phyloP scores from a whole-genome alignment of 768 basidiomycete genomes.

The Tylopilus balloui region DNA sequence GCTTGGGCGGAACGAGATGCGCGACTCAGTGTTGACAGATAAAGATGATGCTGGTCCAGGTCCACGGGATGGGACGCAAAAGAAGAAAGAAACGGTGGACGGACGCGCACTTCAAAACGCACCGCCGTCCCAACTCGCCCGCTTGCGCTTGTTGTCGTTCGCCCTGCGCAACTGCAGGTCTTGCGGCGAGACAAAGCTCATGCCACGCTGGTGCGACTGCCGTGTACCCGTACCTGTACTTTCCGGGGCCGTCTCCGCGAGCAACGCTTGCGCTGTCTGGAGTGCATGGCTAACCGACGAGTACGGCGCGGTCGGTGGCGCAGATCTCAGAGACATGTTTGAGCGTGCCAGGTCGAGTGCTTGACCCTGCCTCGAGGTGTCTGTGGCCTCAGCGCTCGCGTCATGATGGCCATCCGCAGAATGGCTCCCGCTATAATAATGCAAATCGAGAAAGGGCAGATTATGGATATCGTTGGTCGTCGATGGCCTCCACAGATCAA shows the following conservation, averaged over 20 bases:
- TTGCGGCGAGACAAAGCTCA: constrained; percentile 51
- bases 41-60: constrained; percentile 7
- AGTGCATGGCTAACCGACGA: constrained; percentile 31
- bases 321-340: constrained; percentile 27
- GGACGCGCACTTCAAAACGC: constrained; percentile 21
- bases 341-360: constrained; percentile 50
- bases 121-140: constrained; percentile 54
- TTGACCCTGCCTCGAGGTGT: constrained; percentile 39
- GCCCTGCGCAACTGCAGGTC: constrained; percentile 46
- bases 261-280: constrained; percentile 31
- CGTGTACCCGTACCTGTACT: constrained; percentile 8
- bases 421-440: constrained; percentile 49
- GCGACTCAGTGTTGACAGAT: constrained; percentile 9
- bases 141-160: constrained; percentile 52
- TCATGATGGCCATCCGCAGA: constrained; percentile 28
- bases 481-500: constrained; percentile 31
- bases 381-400: constrained; percentile 18
- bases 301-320: constrained; percentile 23
- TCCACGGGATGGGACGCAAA: constrained; percentile 7
- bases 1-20: constrained; percentile 13
- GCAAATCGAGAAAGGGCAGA: constrained; percentile 69
- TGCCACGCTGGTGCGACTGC: constrained; percentile 42
- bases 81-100: neutral
- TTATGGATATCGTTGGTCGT: constrained; percentile 38
- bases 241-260: constrained; percentile 20